Base-by-base conservation (phyloP, 768 basidiomycete species). In the Termitomyces sp. region DNA sequence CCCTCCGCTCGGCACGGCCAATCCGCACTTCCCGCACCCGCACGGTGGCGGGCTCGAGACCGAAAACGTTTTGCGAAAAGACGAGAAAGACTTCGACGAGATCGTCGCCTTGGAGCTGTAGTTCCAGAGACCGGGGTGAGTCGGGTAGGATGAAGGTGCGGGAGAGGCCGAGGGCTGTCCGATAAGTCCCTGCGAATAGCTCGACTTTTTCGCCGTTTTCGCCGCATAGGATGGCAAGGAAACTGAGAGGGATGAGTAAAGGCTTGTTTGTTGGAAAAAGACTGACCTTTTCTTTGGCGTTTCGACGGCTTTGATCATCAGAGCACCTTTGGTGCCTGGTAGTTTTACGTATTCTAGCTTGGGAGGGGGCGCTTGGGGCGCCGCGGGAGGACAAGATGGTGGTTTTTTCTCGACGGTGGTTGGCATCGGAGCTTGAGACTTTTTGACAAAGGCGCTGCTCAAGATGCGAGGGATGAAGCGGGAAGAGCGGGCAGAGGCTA, bases 161-260 rank as follows among this genome's bases (percentile, higher is more conserved):
- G n/a, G 92, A 94, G 34, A 95, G 79, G 0, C 89, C 89, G 14
- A 95, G 82, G 5, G 93, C 92, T n/a, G 90, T 91, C 54, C 88
- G 80, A 63, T 91, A 90, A 12, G 93, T 93, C 27, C 94, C 93
- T 41, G 94, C 93, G 70, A 95, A 96, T 12, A 96, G 76, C 66
- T 96, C 93, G 47, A 96, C 92, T 66, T 94, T 92, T 74, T 95
- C 93, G 16, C 92, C 94, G 61, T 85, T 88, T 34, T 95, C 94
- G 20, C 93, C 93, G 62, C 94, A 95, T 0, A 96, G 80, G 64
- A 95, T 94, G 9, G 94, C 93, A 24, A 96, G 80, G 75, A 95
- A 96, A 70, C 92, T 94, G 51, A 61, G 29, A 6, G 44, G 14
- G 44, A 49, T 57, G 48, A 32, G 55, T 31, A 56, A 18, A 13